A percentile compares a stretch with the other conserved stretches of the same genome.
phyloP scores from a whole-genome alignment of 2,329 filamentous ascomycete species.

The Mollisiaceae sp. region DNA sequence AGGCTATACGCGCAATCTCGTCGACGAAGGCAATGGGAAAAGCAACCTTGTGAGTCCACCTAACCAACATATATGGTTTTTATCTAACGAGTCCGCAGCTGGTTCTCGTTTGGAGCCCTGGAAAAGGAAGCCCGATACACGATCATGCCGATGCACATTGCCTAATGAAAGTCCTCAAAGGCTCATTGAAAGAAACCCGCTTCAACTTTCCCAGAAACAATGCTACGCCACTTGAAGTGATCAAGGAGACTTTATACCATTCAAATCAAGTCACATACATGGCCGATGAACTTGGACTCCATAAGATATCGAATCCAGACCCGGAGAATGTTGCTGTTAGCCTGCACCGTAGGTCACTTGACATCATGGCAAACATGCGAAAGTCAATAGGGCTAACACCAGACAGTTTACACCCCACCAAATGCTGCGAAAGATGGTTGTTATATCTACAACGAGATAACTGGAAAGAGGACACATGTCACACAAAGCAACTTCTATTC shows the following conservation, averaged over 20 bases:
- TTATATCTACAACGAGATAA: slow-evolving; percentile 78
- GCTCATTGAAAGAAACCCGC: slow-evolving; percentile 78
- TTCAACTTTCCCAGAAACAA: slow-evolving; percentile 71
- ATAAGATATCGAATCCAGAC: slow-evolving; percentile 79
- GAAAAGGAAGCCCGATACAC: slow-evolving; percentile 82
- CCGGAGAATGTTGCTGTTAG: slow-evolving; percentile 78
- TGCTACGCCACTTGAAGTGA: slow-evolving; percentile 62
- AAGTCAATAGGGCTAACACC: slow-evolving; percentile 12
- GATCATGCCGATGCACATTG: slow-evolving; percentile 90
- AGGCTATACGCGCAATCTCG: slow-evolving; percentile 85
- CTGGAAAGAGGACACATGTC: slow-evolving; percentile 75
- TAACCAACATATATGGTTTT: slow-evolving; percentile 7
- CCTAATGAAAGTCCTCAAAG: slow-evolving; percentile 84
- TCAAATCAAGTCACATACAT: slow-evolving; percentile 86
- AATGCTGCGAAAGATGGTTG: slow-evolving; percentile 86
- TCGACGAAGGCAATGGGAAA: slow-evolving; percentile 83
- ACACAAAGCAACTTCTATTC: slow-evolving; percentile 76
- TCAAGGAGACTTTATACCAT: slow-evolving; percentile 69
- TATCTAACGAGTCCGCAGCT: slow-evolving; percentile 88
- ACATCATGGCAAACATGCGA: neutral
- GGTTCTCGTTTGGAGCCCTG: slow-evolving; percentile 89
- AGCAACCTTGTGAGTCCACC: slow-evolving; percentile 53
- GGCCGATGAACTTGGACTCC: slow-evolving; percentile 86
- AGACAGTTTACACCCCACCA: slow-evolving; percentile 79
- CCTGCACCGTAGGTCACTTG: slow-evolving; percentile 65